phyloP scores from a whole-genome alignment of 2,329 filamentous ascomycete species.

The Pseudocercospora ulei region DNA sequence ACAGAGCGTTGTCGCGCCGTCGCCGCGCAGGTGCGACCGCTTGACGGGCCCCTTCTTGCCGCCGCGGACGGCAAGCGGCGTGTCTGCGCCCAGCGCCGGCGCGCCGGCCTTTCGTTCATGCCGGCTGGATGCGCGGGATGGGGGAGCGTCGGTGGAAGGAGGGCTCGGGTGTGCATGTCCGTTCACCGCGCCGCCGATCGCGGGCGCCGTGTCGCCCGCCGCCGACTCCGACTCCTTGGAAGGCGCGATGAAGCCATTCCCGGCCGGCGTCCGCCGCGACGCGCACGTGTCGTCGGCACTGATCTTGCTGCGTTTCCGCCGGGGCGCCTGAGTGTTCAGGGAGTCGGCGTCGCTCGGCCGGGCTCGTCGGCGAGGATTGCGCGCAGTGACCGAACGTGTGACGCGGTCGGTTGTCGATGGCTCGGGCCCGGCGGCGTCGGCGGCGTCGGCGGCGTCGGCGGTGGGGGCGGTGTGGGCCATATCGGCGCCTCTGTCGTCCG shows the following conservation, averaged over 20 bases:
- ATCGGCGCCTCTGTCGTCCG: no score
- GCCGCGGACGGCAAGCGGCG: conserved; percentile 23
- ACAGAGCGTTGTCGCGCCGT: conserved; percentile 45
- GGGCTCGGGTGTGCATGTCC: conserved; percentile 14
- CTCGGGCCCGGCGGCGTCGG: conserved; percentile 12
- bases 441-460: no score
- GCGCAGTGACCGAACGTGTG: conserved; percentile 32
- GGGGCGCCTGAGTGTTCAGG: conserved; percentile 35
- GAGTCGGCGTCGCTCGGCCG: conserved; percentile 40
- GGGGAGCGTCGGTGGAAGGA: conserved; percentile 15
- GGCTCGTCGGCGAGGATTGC: conserved; percentile 41
- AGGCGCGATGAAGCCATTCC: conserved; percentile 11
- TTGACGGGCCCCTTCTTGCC: conserved; percentile 27
- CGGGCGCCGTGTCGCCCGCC: conserved; percentile 14
- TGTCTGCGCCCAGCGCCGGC: conserved; percentile 11
- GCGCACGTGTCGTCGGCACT: conserved; percentile 37
- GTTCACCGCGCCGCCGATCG: conserved; percentile 21
- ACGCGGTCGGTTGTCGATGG: conserved; percentile 27
- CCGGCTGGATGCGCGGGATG: no score
- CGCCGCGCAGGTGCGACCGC: conserved; percentile 25
- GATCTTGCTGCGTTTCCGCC: conserved; percentile 43
- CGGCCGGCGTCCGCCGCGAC: conserved; percentile 20
- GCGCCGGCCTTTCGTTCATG: conserved; percentile 15
- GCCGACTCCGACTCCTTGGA: conserved; percentile 15
- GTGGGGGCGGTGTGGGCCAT: no score